Percentiles rank a stretch among this genome's conserved stretches.
These are phyloP conservation scores for Elymus sibiricus DNA, from an alignment of 176 grass and related monocot genomes.

Conservation along the genomic window DNA sequence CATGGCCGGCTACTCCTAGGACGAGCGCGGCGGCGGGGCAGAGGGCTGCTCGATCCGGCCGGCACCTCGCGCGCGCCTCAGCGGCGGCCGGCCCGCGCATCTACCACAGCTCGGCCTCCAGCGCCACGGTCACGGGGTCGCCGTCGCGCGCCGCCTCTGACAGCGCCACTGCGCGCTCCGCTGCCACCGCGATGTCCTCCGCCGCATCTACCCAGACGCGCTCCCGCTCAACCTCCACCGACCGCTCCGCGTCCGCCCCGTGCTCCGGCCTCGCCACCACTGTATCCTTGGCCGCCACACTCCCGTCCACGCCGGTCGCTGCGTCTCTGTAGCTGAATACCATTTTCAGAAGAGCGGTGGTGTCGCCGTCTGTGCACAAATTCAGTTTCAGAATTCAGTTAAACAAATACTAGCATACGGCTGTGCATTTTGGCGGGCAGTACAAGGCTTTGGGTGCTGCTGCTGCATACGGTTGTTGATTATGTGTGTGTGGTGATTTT, in stretches of 20 bases:
- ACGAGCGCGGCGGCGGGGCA: no score
- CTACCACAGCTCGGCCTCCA: conserved; percentile 8
- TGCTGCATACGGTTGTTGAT: no score
- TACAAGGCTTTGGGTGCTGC: no score
- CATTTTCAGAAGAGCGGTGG: conserved; percentile 36
- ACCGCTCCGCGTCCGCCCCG: background rate
- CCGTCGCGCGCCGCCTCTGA: background rate
- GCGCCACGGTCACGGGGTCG: background rate
- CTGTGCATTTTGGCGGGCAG: no score
- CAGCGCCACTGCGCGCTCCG: conserved; percentile 13
- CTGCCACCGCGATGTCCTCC: conserved; percentile 33
- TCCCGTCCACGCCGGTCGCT: background rate
- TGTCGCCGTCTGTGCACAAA: background rate
- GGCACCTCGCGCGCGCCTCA: no score
- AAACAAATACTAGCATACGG: no score
- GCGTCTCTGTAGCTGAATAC: conserved; percentile 28
- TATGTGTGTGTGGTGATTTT: no score
- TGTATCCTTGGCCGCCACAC: conserved; percentile 18
- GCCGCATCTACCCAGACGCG: conserved; percentile 17
- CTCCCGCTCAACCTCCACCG: conserved; percentile 37
- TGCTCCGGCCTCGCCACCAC: background rate
- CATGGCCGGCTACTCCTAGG: no score
- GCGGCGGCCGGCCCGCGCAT: background rate
- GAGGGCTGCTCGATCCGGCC: no score
- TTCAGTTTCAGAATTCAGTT: no score